These are phyloP conservation scores for Lachancea kluyveri DNA, from an alignment of 805 yeast genomes.

Conservation along the genomic window DNA sequence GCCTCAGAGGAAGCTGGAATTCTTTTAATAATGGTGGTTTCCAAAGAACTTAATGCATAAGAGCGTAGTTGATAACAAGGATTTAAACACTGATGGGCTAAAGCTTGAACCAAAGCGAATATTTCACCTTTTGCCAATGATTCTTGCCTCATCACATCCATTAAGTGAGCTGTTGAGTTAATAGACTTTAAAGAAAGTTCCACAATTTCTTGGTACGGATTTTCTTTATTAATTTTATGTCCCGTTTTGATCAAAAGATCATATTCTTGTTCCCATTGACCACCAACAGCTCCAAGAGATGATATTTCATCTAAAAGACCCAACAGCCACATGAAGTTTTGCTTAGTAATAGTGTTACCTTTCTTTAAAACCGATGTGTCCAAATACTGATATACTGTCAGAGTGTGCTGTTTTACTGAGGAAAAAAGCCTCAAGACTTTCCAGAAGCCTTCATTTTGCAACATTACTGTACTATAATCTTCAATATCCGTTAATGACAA, in stretches of 20 bases:
- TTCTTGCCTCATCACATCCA: constrained; percentile 29
- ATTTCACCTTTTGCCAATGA: constrained; percentile 30
- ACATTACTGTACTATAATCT: constrained; percentile 30
- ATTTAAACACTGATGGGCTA: constrained; percentile 84
- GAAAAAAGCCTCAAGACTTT: constrained; percentile 44
- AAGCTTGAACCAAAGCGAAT: constrained; percentile 66
- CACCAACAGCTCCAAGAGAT: constrained; percentile 73
- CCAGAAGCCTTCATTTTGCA: constrained; percentile 53
- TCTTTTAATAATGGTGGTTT: constrained; percentile 36
- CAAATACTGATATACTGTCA: constrained; percentile 41
- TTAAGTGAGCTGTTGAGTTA: constrained; percentile 48
- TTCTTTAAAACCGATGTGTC: constrained; percentile 33
- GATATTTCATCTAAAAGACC: constrained; percentile 76
- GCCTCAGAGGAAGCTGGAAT: constrained; percentile 33
- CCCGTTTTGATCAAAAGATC: constrained; percentile 40
- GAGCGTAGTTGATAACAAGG: constrained; percentile 75
- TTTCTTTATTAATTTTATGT: constrained; percentile 37
- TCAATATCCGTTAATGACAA: constrained; percentile 27
- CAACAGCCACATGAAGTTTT: constrained; percentile 57
- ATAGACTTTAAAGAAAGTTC: constrained; percentile 57
- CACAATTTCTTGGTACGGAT: constrained; percentile 50
- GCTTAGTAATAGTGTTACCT: constrained; percentile 34
- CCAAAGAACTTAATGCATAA: constrained; percentile 58
- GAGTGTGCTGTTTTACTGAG: constrained; percentile 37
- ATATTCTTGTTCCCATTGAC: constrained; percentile 59